A percentile compares a stretch with the other conserved stretches of the same genome.
These are phyloP conservation scores for Grosmannia penicillata DNA, from an alignment of 2,329 filamentous ascomycete genomes.

Conservation along the genomic window DNA sequence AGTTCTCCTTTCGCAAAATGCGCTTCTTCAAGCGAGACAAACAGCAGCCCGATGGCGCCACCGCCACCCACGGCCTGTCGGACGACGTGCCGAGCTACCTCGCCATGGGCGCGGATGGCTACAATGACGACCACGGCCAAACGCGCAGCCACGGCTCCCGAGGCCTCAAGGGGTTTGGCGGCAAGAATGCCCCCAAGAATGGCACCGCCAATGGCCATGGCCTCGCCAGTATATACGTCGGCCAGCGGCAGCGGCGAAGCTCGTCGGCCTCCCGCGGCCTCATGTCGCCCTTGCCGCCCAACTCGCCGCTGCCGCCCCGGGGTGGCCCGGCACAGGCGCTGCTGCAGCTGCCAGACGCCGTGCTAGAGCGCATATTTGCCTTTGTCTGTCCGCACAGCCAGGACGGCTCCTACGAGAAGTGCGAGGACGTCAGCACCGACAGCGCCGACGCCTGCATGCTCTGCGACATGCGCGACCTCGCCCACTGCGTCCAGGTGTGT, in stretches of 20 bases:
- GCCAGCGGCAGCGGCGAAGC: background rate
- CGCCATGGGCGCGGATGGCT: slow-evolving; percentile 13
- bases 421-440: slow-evolving; percentile 64
- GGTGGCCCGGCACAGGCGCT: slow-evolving; percentile 27
- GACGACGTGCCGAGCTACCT: slow-evolving; percentile 9
- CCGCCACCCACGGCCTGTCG: slow-evolving; percentile 1
- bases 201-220: background rate
- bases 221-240: background rate
- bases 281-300: background rate
- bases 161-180: slow-evolving; percentile 4
- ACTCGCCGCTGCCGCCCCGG: slow-evolving; percentile 11
- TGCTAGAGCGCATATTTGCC: slow-evolving; percentile 65
- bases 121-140: background rate
- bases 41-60: slow-evolving; percentile 10
- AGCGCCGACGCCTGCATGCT: slow-evolving; percentile 87
- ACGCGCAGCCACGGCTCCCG: slow-evolving; percentile 3
- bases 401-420: slow-evolving; percentile 67
- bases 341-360: slow-evolving; percentile 44
- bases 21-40: slow-evolving; percentile 21
- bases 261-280: background rate
- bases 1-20: slow-evolving; percentile 13
- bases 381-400: slow-evolving; percentile 70
- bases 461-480: slow-evolving; percentile 80
- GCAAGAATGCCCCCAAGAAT: background rate
- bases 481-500: slow-evolving; percentile 62